These are phyloP conservation scores for Fragilaria crotonensis DNA, from an alignment of 108 stramenopile species.

Conservation along the genomic window DNA sequence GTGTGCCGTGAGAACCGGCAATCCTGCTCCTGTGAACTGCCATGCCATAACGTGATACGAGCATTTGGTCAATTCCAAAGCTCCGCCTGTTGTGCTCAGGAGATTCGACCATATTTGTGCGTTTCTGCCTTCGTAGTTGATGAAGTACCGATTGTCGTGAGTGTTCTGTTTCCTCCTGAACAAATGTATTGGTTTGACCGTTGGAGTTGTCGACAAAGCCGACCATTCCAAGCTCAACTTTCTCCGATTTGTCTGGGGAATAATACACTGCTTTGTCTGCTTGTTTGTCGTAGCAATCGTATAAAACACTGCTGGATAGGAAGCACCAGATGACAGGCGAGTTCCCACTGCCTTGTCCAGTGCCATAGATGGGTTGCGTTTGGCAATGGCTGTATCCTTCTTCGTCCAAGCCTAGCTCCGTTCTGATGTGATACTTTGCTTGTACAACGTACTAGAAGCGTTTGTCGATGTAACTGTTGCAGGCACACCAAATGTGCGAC, in stretches of 20 bases:
- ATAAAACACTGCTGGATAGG: not conserved
- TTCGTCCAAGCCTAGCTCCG: too few species aligned
- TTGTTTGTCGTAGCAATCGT: not conserved
- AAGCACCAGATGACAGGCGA: not conserved
- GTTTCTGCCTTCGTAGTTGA: not conserved
- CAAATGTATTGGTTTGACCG: too few species aligned
- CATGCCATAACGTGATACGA: not conserved
- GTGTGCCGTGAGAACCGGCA: too few species aligned
- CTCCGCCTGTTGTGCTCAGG: not conserved
- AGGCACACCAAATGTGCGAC: too few species aligned
- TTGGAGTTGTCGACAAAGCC: too few species aligned
- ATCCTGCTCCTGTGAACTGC: not conserved
- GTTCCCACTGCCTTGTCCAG: conserved; percentile 2
- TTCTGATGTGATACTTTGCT: too few species aligned
- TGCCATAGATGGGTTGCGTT: not conserved
- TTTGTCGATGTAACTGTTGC: too few species aligned
- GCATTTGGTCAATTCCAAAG: not conserved
- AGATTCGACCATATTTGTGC: not conserved
- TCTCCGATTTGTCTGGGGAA: too few species aligned
- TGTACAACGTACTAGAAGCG: too few species aligned
- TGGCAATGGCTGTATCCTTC: not conserved
- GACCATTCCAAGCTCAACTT: too few species aligned
- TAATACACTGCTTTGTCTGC: not conserved
- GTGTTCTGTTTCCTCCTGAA: too few species aligned
- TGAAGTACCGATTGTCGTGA: not conserved